Percentiles rank a stretch among this genome's conserved stretches.
Evolutionary conservation across 768 basidiomycete genomes (phyloP).

Genomic region (Russula vinacea): DNA sequence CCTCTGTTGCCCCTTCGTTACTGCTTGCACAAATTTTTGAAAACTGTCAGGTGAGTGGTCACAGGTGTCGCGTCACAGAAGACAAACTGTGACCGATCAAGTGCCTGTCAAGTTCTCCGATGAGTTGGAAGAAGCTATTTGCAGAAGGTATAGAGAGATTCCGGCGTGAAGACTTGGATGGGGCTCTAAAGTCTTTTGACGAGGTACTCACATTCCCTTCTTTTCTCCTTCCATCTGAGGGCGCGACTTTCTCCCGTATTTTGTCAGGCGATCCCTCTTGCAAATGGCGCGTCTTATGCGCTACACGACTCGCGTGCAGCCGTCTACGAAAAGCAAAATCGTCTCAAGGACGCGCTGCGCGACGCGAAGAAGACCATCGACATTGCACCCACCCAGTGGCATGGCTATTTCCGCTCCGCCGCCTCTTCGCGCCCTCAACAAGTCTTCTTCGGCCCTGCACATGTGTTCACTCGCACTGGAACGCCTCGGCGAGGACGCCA

Average conservation of each 20-base stretch:
- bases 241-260: background rate
- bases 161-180: slow-evolving; percentile 9
- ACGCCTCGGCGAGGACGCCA: slow-evolving; percentile 44
- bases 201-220: slow-evolving; percentile 2
- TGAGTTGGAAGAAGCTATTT: slow-evolving; percentile 18
- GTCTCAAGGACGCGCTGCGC: slow-evolving; percentile 59
- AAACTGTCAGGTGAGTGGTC: too few species aligned
- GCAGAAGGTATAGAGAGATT: slow-evolving; percentile 12
- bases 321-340: slow-evolving; percentile 59
- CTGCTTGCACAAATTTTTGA: too few species aligned
- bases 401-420: slow-evolving; percentile 76
- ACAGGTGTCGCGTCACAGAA: too few species aligned
- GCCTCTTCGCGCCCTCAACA: slow-evolving; percentile 56
- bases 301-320: slow-evolving; percentile 77
- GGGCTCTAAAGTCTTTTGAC: slow-evolving; percentile 13
- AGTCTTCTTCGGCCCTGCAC: slow-evolving; percentile 48
- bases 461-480: slow-evolving; percentile 62
- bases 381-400: slow-evolving; percentile 65
- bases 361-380: slow-evolving; percentile 70
- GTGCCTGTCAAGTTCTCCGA: background rate
- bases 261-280: slow-evolving; percentile 16
- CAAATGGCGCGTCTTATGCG: slow-evolving; percentile 29
- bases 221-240: background rate
- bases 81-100: too few species aligned
- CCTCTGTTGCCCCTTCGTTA: too few species aligned